Conservation (phyloP, 148 eudicot genomes). For the Cornus suecica region DNA sequence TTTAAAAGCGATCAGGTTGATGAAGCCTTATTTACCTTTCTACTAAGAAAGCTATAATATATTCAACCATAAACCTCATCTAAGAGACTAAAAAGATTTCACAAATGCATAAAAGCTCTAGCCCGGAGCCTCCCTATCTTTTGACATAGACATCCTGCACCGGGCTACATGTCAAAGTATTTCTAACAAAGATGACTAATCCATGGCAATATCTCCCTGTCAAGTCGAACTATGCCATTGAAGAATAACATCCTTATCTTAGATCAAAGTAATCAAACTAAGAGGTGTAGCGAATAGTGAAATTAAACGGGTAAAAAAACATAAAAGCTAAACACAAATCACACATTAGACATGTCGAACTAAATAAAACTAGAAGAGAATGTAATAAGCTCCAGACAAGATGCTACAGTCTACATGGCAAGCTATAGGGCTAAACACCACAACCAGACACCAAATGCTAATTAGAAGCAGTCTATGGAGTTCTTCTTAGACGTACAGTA, state of each 20-base stretch:
- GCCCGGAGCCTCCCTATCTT: background rate
- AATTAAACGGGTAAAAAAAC: background rate
- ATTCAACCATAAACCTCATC: background rate
- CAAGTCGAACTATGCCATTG: background rate
- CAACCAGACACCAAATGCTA: background rate
- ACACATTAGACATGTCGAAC: background rate
- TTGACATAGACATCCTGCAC: background rate
- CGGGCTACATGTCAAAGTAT: background rate
- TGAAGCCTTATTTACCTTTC: background rate
- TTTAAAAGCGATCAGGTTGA: background rate
- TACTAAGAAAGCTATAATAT: background rate
- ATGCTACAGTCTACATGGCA: background rate
- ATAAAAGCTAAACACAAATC: background rate
- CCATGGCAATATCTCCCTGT: background rate
- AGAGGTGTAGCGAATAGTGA: background rate
- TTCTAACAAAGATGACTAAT: background rate
- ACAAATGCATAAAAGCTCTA: background rate
- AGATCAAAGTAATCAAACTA: background rate
- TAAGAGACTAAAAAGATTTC: background rate
- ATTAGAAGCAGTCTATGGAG: background rate
- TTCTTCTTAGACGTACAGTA: background rate
- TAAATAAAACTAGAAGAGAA: background rate
- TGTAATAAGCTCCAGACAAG: background rate
- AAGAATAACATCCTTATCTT: slow-evolving; percentile 1
- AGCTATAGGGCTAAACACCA: background rate